Percentiles rank a stretch among this genome's conserved stretches.
These are phyloP conservation scores for Tylopilus plumbeoviolaceoides DNA, from an alignment of 768 basidiomycete species.

Conservation along the genomic window DNA sequence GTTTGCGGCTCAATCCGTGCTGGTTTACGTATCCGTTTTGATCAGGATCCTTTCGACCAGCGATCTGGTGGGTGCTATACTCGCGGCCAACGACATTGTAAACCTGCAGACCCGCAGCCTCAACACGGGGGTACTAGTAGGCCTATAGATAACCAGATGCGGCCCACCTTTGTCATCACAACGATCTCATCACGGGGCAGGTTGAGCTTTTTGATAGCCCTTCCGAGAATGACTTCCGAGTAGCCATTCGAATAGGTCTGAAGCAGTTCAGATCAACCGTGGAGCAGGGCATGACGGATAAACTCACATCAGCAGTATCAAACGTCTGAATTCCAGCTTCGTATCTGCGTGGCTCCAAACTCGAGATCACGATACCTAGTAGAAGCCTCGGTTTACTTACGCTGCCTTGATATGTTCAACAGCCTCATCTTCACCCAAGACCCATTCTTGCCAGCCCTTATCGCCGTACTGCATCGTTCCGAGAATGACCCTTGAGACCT, in stretches of 20 bases:
- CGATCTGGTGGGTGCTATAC: constrained; percentile 10
- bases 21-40: constrained; percentile 46
- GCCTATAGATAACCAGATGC: background rate
- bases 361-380: background rate
- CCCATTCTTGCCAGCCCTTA: constrained; percentile 52
- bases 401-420: constrained; percentile 47
- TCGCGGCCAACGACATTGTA: constrained; percentile 38
- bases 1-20: constrained; percentile 45
- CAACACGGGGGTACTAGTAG: background rate
- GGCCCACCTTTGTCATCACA: constrained; percentile 65
- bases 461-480: constrained; percentile 45
- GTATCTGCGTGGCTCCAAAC: constrained; percentile 21
- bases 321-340: constrained; percentile 35
- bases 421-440: constrained; percentile 43
- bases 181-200: constrained; percentile 75
- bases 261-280: background rate
- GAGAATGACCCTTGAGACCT: constrained; percentile 49
- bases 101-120: constrained; percentile 21
- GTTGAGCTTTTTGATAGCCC: constrained; percentile 61
- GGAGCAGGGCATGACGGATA: background rate
- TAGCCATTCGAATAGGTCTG: constrained; percentile 64
- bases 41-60: constrained; percentile 28
- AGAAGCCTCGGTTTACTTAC: constrained; percentile 20
- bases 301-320: constrained; percentile 32
- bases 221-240: constrained; percentile 65